Evolutionary conservation across 2,329 filamentous ascomycete species (phyloP), one percentile per base, ranked within the genome.

Genomic region (Fusarium decemcellulare): DNA sequence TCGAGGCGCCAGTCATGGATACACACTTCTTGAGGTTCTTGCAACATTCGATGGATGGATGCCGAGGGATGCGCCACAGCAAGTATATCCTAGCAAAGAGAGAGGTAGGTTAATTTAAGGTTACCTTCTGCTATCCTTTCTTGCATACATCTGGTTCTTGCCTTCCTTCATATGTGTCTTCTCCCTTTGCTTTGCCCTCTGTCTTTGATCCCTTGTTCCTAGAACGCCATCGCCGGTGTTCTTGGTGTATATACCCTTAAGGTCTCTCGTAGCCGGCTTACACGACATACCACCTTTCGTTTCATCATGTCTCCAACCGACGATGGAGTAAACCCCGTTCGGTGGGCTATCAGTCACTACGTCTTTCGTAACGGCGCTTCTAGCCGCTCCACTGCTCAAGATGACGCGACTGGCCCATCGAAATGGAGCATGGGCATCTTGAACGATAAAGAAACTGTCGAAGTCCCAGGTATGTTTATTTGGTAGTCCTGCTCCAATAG

Each of bases 381-480:
- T n/a, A 8, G 14, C 14, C 43, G 27, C 4, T 14, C 8, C 8
- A 18, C 10, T 11, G 7, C 9, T 8, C 27, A 27, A 15, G 18
- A 46, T 27, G 43, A 27, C 2, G 6, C 43, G n/a, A 29, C 23
- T 29, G 43, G 43, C 29, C 43, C 40, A 46, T 30, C 43, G 6
- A 46, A 29, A 46, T 46, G 43, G 43, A 46, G 43, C 23, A 46
- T 46, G 43, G 52, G 52, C 8, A 55, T 55, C 15, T 37, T 55
- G 14, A 55, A 55, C 14, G 52, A 55, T 27, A 32, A 16, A n/a
- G 52, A 55, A 8, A 55, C 52, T 0, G 40, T 55, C n/a, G 29
- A 55, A 44, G 52, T 55, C 18, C 52, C 52, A 44, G 52, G 39
- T 36, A 36, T 9, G 36, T 10, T 8, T 43, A 12, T 16, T 23